Percentiles rank a stretch among this genome's conserved stretches.
phyloP scores from a whole-genome alignment of 2,329 filamentous ascomycete genomes.

The Hypoxylon sp. region DNA sequence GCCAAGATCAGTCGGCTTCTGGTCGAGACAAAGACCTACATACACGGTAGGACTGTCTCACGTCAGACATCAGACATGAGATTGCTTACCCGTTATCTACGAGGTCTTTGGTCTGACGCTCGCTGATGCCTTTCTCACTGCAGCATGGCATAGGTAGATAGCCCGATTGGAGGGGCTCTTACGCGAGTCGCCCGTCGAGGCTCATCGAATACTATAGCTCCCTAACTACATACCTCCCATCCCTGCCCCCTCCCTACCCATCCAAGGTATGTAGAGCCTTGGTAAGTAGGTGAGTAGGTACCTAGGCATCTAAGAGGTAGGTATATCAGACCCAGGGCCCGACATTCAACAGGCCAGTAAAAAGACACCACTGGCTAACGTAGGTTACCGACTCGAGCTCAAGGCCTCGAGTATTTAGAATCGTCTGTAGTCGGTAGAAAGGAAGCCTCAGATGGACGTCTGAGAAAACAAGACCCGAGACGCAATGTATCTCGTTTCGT shows the following conservation, averaged over 20 bases:
- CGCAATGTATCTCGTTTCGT: neutral
- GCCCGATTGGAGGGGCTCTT: too few species aligned
- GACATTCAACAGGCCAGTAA: neutral
- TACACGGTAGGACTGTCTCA: neutral
- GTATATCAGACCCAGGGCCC: neutral
- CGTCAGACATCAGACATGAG: neutral
- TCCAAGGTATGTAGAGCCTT: too few species aligned
- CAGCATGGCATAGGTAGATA: too few species aligned
- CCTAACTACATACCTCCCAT: too few species aligned
- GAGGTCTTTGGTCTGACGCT: neutral
- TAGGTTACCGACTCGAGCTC: too few species aligned
- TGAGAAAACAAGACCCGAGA: neutral
- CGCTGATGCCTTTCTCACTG: too few species aligned
- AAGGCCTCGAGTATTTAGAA: too few species aligned
- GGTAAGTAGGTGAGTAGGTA: too few species aligned
- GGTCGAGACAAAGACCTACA: neutral
- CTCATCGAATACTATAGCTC: neutral
- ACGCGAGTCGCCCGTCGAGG: too few species aligned
- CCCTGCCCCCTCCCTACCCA: too few species aligned
- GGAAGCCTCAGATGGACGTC: neutral
- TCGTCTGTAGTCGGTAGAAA: neutral
- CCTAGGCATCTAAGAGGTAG: neutral
- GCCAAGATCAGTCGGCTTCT: neutral
- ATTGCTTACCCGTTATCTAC: too few species aligned
- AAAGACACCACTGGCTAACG: too few species aligned